Evolutionary conservation across 2,329 filamentous ascomycete genomes (phyloP).

Genomic region (Tolypocladium nubicola): DNA sequence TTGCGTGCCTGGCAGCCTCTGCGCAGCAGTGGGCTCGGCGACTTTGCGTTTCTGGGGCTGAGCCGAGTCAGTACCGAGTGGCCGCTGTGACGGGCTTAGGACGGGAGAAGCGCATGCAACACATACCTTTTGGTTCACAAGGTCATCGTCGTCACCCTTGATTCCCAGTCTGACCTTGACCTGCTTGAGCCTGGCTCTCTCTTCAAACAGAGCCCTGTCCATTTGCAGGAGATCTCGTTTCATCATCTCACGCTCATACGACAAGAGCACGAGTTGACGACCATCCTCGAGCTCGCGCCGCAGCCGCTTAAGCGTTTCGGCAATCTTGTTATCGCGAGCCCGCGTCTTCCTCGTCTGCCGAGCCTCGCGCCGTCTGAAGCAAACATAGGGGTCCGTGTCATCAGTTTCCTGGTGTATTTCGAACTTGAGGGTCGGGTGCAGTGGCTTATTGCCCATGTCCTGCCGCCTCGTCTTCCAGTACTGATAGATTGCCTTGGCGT

Average conservation of each 20-base stretch:
- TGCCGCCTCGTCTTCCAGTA: slow-evolving; percentile 74
- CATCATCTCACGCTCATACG: slow-evolving; percentile 68
- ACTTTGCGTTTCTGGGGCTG: slow-evolving; percentile 62
- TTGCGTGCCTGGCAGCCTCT: slow-evolving; percentile 52
- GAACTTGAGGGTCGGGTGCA: slow-evolving; percentile 79
- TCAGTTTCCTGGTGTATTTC: slow-evolving; percentile 92
- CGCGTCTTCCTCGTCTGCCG: slow-evolving; percentile 91
- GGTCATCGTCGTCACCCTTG: slow-evolving; percentile 86
- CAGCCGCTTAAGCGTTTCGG: slow-evolving; percentile 87
- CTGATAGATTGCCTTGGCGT: slow-evolving; percentile 73
- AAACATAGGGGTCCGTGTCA: slow-evolving; percentile 94
- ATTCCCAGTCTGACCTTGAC: slow-evolving; percentile 82
- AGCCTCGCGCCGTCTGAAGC: slow-evolving; percentile 90
- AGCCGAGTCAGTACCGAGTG: slow-evolving; percentile 24
- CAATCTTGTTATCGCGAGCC: slow-evolving; percentile 84
- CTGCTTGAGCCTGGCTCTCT: slow-evolving; percentile 72
- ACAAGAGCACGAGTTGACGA: slow-evolving; percentile 65
- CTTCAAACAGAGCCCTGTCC: slow-evolving; percentile 72
- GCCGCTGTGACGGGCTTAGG: background rate
- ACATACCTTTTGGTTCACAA: slow-evolving; percentile 85
- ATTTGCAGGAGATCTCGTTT: slow-evolving; percentile 67
- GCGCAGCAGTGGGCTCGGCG: slow-evolving; percentile 47
- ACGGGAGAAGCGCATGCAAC: background rate
- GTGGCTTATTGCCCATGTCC: slow-evolving; percentile 54
- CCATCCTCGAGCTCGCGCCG: slow-evolving; percentile 86